Conservation (phyloP, 192 early-diverging fungal species). For the Chytriomyces sp. region DNA sequence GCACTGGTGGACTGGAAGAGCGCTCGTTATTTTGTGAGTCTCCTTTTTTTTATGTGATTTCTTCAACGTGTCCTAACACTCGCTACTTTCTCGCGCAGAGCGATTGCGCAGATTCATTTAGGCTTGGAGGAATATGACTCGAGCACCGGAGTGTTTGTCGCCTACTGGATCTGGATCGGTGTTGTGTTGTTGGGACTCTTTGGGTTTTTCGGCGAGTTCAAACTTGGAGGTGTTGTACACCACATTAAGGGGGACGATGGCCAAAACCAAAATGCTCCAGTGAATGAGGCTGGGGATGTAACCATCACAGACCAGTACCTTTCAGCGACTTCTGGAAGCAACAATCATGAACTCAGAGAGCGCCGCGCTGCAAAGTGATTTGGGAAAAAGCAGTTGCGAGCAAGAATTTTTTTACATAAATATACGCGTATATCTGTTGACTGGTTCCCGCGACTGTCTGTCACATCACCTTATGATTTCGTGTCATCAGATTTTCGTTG, state of each 20-base stretch:
- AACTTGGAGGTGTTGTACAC: constrained; percentile 23
- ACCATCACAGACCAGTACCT: too few species aligned
- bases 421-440: too few species aligned
- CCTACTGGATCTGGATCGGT: constrained; percentile 3
- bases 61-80: neutral
- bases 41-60: neutral
- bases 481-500: too few species aligned
- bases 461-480: too few species aligned
- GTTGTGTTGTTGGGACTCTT: neutral
- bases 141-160: neutral
- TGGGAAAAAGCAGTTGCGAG: too few species aligned
- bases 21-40: constrained; percentile 29
- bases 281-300: neutral
- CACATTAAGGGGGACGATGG: constrained; percentile 49
- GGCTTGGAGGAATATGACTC: neutral
- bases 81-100: neutral
- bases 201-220: neutral
- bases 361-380: too few species aligned
- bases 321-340: too few species aligned
- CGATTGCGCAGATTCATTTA: neutral
- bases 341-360: too few species aligned
- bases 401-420: too few species aligned
- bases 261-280: neutral
- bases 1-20: constrained; percentile 48
- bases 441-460: too few species aligned